A percentile compares a stretch with the other conserved stretches of the same genome.
These are phyloP conservation scores for Kodamaea laetipori DNA, from an alignment of 805 yeast genomes.

Conservation along the genomic window DNA sequence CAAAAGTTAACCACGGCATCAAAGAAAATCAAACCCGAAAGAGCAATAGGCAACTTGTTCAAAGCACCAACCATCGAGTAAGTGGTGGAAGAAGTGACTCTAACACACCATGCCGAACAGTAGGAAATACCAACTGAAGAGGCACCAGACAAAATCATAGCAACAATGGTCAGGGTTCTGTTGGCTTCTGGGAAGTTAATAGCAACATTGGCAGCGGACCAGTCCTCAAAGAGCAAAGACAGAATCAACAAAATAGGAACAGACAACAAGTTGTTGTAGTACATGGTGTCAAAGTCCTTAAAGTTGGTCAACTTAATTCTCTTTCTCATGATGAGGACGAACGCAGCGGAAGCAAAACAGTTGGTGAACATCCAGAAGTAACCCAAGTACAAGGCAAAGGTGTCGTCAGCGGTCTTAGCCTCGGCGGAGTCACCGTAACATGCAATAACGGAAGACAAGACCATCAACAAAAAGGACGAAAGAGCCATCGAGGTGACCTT, in stretches of 20 bases:
- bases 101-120: constrained; percentile 99
- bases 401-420: constrained; percentile 37
- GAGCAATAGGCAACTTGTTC: constrained; percentile 96
- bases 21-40: constrained; percentile 91
- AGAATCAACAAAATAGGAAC: constrained; percentile 81
- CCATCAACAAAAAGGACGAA: constrained; percentile 88
- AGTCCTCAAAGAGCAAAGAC: constrained; percentile 84
- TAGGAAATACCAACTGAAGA: constrained; percentile 96
- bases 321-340: constrained; percentile 94
- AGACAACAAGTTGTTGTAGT: constrained; percentile 91
- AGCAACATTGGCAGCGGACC: constrained; percentile 80
- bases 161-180: constrained; percentile 67
- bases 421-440: constrained; percentile 78
- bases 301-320: constrained; percentile 96
- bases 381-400: constrained; percentile 61
- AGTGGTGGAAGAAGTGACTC: constrained; percentile 97
- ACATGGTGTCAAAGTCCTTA: constrained; percentile 97
- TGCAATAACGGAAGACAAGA: constrained; percentile 92
- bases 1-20: constrained; percentile 93
- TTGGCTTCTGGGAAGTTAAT: constrained; percentile 76
- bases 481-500: constrained; percentile 85
- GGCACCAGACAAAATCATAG: constrained; percentile 91
- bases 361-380: constrained; percentile 96
- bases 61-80: constrained; percentile 99
- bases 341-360: constrained; percentile 92